phyloP scores from a whole-genome alignment of 2,329 filamentous ascomycete species.

The Verticillium nubilum region DNA sequence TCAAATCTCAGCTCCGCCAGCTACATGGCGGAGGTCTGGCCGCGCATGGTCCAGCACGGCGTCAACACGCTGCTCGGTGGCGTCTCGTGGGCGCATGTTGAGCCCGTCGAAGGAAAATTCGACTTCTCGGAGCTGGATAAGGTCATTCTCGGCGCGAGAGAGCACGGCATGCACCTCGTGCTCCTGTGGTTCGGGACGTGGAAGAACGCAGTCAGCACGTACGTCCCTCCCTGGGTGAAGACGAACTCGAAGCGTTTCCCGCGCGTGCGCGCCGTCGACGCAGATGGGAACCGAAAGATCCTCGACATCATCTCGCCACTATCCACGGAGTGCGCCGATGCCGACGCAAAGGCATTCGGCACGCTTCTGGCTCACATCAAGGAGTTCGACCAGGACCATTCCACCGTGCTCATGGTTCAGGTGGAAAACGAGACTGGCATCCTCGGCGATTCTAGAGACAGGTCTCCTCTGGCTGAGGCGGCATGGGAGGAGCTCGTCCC shows the following conservation, averaged over 20 bases:
- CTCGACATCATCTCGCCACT: slow-evolving; percentile 25
- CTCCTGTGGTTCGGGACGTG: slow-evolving; percentile 31
- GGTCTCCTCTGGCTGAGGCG: slow-evolving; percentile 30
- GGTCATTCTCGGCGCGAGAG: slow-evolving; percentile 20
- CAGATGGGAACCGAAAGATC: slow-evolving; percentile 20
- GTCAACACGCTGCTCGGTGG: slow-evolving; percentile 28
- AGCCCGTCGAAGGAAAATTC: slow-evolving; percentile 25
- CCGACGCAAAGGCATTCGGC: slow-evolving; percentile 23
- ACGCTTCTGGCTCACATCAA: slow-evolving; percentile 24
- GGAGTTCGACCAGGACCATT: slow-evolving; percentile 35
- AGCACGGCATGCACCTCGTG: slow-evolving; percentile 24
- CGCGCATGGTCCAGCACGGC: slow-evolving; percentile 20
- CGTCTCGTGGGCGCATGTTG: slow-evolving; percentile 28
- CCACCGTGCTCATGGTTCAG: slow-evolving; percentile 49
- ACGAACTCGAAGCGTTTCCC: slow-evolving; percentile 25
- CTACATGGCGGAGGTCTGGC: slow-evolving; percentile 21
- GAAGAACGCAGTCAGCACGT: slow-evolving; percentile 30
- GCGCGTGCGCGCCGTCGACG: slow-evolving; percentile 21
- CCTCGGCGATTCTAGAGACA: slow-evolving; percentile 45
- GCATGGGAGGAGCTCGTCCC: slow-evolving; percentile 28
- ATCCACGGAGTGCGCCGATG: slow-evolving; percentile 17
- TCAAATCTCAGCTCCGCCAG: slow-evolving; percentile 13
- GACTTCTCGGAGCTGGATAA: slow-evolving; percentile 26
- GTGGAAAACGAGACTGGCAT: slow-evolving; percentile 49
- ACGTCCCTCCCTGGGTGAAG: slow-evolving; percentile 25